Evolutionary conservation across 2,329 filamentous ascomycete genomes (phyloP), one percentile per base, ranked within the genome.

Genomic region (Sporothrix humicola): DNA sequence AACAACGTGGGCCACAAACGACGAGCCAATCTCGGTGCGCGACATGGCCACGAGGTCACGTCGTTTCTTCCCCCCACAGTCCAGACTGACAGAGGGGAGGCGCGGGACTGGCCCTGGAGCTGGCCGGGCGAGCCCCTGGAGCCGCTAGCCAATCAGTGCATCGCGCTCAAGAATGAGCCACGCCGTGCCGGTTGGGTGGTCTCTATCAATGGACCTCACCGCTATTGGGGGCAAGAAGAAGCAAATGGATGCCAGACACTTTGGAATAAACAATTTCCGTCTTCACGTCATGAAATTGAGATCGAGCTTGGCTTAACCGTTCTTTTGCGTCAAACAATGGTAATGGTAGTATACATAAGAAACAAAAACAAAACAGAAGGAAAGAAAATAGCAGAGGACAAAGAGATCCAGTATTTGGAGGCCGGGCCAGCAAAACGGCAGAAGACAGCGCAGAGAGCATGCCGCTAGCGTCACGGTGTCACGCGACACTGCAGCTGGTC

Each of bases 21-120:
- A 58, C 42, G 52, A 50, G 48, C 73, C 73, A 73, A 73, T 73
- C 73, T 72, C 68, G 65, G 69, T 23, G 52, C 69, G 73, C 50
- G 46, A 61, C 23, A 63, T 61, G 61, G 31, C 73, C 73, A 74
- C 70, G 70, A 72, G 71, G 58, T 44, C 44, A 65, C 44, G 61
- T 48, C n/a, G 15, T 12, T 4, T 31, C 23, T 17, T 20, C n/a
- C 52, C 52, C 46, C 46, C 46, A 48, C 46, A 48, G 46, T 13
- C 7, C 46, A 48, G 7, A 17, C 10, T 17, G 42, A 17, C 26
- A 50, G 2, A 8, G 31, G n/a, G 20, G n/a, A 31, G 54, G 20
- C 42, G 66, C 26, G 48, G 66, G 46, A 23, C 23, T 23, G 46
- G 42, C 61, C n/a, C n/a, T 48, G 42, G 5, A 65, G 42, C 42